Percentiles rank a stretch among this genome's conserved stretches.
Evolutionary conservation across 768 basidiomycete genomes (phyloP).

Genomic region (Dictyophora rubrovolvata): DNA sequence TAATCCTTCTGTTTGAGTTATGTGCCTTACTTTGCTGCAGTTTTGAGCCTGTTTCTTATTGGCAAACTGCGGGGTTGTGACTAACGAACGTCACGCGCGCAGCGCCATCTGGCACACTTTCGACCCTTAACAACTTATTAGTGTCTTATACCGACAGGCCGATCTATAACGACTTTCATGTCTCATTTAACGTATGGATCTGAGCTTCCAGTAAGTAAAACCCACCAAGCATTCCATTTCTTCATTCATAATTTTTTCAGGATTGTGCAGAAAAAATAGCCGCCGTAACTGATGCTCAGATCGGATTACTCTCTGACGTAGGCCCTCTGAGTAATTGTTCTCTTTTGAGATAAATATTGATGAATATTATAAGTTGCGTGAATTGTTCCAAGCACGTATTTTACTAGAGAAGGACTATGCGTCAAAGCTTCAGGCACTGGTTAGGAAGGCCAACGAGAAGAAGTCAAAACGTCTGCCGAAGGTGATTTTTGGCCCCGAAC

Average conservation of each 20-base stretch:
- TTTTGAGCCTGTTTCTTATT: too few relatives aligned
- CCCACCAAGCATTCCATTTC: too few relatives aligned
- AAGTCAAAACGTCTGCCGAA: slow-evolving; percentile 45
- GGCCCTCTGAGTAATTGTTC: slow-evolving; percentile 16
- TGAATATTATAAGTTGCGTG: slow-evolving; percentile 45
- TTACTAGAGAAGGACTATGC: slow-evolving; percentile 75
- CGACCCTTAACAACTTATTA: too few relatives aligned
- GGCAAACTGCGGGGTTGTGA: too few relatives aligned
- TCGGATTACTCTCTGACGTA: slow-evolving; percentile 59
- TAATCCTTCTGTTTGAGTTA: too few relatives aligned
- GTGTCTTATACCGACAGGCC: too few relatives aligned
- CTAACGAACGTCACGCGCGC: too few relatives aligned
- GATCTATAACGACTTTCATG: too few relatives aligned
- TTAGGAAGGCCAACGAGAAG: slow-evolving; percentile 62
- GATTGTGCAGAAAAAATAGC: slow-evolving; percentile 65
- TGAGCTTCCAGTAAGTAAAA: too few relatives aligned
- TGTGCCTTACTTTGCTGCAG: too few relatives aligned
- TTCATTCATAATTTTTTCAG: slow-evolving; percentile 23
- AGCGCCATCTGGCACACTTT: too few relatives aligned
- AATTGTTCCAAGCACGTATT: slow-evolving; percentile 56
- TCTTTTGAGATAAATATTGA: background rate
- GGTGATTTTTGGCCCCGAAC: slow-evolving; percentile 57
- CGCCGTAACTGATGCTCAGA: slow-evolving; percentile 47
- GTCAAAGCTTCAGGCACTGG: slow-evolving; percentile 52
- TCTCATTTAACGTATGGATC: too few relatives aligned